phyloP scores from a whole-genome alignment of 352 stramenopile genomes.

The Phytophthora parvispora region DNA sequence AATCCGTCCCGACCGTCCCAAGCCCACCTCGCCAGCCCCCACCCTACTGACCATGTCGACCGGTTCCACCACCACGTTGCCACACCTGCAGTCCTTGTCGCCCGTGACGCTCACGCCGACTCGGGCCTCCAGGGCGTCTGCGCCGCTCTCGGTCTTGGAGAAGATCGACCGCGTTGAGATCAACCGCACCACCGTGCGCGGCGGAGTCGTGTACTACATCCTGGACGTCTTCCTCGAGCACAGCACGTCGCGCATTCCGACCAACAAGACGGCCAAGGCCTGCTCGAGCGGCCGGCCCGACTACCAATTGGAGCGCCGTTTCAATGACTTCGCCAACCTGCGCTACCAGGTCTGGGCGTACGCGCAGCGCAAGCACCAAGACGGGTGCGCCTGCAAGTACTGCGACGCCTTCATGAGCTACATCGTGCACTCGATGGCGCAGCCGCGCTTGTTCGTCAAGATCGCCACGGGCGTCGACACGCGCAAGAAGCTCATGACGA shows the following conservation, averaged over 20 bases:
- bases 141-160: constrained; percentile 40
- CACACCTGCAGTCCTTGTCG: constrained; percentile 30
- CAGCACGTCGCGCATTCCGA: constrained; percentile 67
- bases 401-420: constrained; percentile 63
- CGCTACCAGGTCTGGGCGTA: constrained; percentile 60
- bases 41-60: constrained; percentile 27
- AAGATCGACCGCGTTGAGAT: constrained; percentile 64
- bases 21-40: constrained; percentile 2
- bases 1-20: not conserved
- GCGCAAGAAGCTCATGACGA: constrained; percentile 55
- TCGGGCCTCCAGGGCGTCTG: constrained; percentile 30
- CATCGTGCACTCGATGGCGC: constrained; percentile 61
- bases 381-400: constrained; percentile 46
- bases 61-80: constrained; percentile 26
- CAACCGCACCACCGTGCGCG: constrained; percentile 40
- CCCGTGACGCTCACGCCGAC: constrained; percentile 36
- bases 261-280: constrained; percentile 47
- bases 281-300: constrained; percentile 38
- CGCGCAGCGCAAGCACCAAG: constrained; percentile 49
- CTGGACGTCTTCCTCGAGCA: constrained; percentile 71
- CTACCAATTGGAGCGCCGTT: constrained; percentile 61
- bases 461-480: constrained; percentile 42
- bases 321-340: constrained; percentile 63
- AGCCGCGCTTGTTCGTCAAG: constrained; percentile 61
- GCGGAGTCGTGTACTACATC: constrained; percentile 59